Evolutionary conservation across 352 stramenopile species (phyloP), one percentile per base, ranked within the genome.

Genomic region (Phytophthora pseudosyringae): DNA sequence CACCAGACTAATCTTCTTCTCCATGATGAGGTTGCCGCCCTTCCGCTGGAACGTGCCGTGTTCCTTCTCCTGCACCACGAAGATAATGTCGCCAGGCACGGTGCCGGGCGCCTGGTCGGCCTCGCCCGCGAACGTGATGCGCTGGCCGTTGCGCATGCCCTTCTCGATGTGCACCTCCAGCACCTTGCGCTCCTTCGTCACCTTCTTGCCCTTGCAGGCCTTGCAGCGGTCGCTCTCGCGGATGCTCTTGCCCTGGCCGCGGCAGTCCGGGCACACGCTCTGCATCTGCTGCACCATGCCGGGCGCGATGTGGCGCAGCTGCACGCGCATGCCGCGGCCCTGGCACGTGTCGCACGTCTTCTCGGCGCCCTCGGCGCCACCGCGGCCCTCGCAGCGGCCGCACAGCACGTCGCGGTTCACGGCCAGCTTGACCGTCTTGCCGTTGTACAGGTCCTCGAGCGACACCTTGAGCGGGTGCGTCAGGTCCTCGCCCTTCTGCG

Each of bases 261-360:
- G 88, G 78, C 98, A 99, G 58, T 88, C 76, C 25, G 91, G 80
- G 71, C 98, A 99, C 21, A 91, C 75, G 51, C 89, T 91, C 80
- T 99, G 97, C 74, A 99, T 96, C 81, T 99, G 97, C 68, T 98
- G 97, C 48, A 99, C 95, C 97, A 99, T 99, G 25, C 97, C 97
- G 5, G 96, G 95, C 21, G 91, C 97, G 57, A 99, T 98, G 81
- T 99, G 97, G 43, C 97, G 90, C 39, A 99, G 79, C 75, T 99
- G 94, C 64, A 99, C 89, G 53, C 86, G 83, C 66, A 98, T 93
- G 45, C 97, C 97, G 46, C 97, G 96, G 38, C 98, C 98, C 55
- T 98, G 90, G 78, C 98, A 99, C 52, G 86, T 95, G 39, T 86
- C 73, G 67, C 98, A 99, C 53, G 87, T 87, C 63, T 96, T 97